These are phyloP conservation scores for Trichoderma brevicompactum DNA, from an alignment of 2,329 filamentous ascomycete species.

Conservation along the genomic window DNA sequence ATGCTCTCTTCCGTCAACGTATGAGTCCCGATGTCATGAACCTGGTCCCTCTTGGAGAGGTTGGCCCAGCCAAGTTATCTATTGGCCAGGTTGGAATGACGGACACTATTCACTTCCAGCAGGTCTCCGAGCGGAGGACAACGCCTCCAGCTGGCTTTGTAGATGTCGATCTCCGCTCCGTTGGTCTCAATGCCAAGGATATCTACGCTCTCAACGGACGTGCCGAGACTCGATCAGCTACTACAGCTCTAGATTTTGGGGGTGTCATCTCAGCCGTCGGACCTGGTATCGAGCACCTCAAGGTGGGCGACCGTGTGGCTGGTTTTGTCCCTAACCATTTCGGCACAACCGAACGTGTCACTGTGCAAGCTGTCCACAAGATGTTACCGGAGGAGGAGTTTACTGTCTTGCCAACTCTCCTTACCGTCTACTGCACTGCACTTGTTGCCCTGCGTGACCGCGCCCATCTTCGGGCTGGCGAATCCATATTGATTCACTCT, in stretches of 20 bases:
- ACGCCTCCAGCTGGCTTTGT: slow-evolving; percentile 24
- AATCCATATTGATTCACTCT: slow-evolving; percentile 34
- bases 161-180: slow-evolving; percentile 13
- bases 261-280: slow-evolving; percentile 36
- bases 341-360: slow-evolving; percentile 33
- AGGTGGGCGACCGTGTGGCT: slow-evolving; percentile 37
- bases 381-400: slow-evolving; percentile 39
- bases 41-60: slow-evolving; percentile 1
- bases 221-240: slow-evolving; percentile 38
- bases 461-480: slow-evolving; percentile 34
- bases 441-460: slow-evolving; percentile 33
- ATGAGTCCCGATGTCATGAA: slow-evolving; percentile 9
- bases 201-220: slow-evolving; percentile 37
- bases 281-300: slow-evolving; percentile 29
- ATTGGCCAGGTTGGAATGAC: slow-evolving; percentile 29
- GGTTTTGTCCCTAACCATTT: slow-evolving; percentile 35
- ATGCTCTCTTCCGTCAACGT: slow-evolving; percentile 32
- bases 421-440: slow-evolving; percentile 26
- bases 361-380: slow-evolving; percentile 29
- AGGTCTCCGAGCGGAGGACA: slow-evolving; percentile 19
- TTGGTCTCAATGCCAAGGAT: slow-evolving; percentile 36
- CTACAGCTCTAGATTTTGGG: slow-evolving; percentile 36
- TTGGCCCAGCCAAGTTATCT: slow-evolving; percentile 25
- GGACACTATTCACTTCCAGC: slow-evolving; percentile 34
- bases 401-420: slow-evolving; percentile 31